Percentiles rank a stretch among this genome's conserved stretches.
Conservation (phyloP, 129 eudicot species). For the Flaveria brownii region DNA sequence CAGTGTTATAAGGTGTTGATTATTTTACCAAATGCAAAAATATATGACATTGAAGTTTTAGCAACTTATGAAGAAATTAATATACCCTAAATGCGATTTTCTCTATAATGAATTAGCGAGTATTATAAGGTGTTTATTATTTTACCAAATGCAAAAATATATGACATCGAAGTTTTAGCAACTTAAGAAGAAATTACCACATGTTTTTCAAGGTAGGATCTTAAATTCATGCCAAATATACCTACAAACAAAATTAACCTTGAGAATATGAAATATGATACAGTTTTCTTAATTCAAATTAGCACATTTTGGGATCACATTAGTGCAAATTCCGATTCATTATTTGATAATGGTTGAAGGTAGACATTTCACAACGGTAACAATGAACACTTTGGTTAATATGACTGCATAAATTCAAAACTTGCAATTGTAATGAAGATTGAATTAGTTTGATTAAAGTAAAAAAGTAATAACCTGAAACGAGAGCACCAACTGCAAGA, state of each 20-base stretch:
- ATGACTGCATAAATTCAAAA: background rate
- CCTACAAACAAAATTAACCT: constrained; percentile 44
- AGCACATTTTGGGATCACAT: background rate
- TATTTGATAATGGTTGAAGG: background rate
- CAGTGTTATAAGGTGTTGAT: background rate
- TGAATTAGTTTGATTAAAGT: constrained; percentile 10
- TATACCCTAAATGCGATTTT: no score
- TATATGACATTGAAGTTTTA: background rate
- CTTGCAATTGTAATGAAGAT: constrained; percentile 2
- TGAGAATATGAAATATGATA: background rate
- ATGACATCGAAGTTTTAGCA: constrained; percentile 10
- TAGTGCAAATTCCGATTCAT: background rate
- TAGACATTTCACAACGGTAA: background rate
- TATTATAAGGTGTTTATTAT: background rate
- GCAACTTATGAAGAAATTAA: constrained; percentile 35
- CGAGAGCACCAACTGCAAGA: constrained; percentile 83
- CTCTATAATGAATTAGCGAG: background rate
- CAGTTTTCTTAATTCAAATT: background rate
- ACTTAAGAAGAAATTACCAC: constrained; percentile 48
- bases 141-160: background rate
- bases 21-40: background rate
- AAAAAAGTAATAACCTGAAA: constrained; percentile 64
- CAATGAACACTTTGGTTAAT: background rate
- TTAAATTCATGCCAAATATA: constrained; percentile 98
- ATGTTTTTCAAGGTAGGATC: constrained; percentile 91